Conservation (phyloP, 495 filamentous ascomycete genomes). For the Poronia punctata region DNA sequence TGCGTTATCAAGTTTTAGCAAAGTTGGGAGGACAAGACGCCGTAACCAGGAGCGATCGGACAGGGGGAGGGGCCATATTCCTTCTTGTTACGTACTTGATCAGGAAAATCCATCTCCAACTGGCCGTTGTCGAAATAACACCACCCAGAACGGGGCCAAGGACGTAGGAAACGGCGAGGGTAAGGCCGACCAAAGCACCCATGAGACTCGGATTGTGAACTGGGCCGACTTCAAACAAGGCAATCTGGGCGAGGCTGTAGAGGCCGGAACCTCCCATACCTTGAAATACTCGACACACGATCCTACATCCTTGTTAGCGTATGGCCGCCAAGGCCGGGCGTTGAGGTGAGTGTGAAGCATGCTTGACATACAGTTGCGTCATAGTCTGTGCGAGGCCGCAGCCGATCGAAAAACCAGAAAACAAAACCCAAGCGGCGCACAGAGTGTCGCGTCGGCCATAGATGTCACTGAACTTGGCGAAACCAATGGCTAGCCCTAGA, state of each 20-base stretch:
- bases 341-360: conserved; percentile 9
- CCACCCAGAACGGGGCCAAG: conserved; percentile 66
- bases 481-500: conserved; percentile 52
- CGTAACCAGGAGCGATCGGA: too few species aligned
- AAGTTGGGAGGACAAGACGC: neutral
- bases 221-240: conserved; percentile 48
- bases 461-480: conserved; percentile 55
- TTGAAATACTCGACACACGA: conserved; percentile 53
- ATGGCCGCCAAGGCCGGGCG: neutral
- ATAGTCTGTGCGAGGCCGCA: conserved; percentile 48
- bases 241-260: conserved; percentile 50
- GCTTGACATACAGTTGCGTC: conserved; percentile 49
- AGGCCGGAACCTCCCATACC: conserved; percentile 55
- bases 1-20: conserved; percentile 14
- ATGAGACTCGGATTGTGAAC: conserved; percentile 38
- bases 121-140: conserved; percentile 52
- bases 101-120: conserved; percentile 68
- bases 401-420: conserved; percentile 49
- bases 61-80: too few species aligned
- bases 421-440: conserved; percentile 43
- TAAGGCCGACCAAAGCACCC: conserved; percentile 37
- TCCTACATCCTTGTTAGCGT: conserved; percentile 29
- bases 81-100: conserved; percentile 48
- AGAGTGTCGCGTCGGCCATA: conserved; percentile 47
- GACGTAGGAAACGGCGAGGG: conserved; percentile 38